phyloP scores from a whole-genome alignment of 768 basidiomycete genomes.

The Leccinum uliginosum region DNA sequence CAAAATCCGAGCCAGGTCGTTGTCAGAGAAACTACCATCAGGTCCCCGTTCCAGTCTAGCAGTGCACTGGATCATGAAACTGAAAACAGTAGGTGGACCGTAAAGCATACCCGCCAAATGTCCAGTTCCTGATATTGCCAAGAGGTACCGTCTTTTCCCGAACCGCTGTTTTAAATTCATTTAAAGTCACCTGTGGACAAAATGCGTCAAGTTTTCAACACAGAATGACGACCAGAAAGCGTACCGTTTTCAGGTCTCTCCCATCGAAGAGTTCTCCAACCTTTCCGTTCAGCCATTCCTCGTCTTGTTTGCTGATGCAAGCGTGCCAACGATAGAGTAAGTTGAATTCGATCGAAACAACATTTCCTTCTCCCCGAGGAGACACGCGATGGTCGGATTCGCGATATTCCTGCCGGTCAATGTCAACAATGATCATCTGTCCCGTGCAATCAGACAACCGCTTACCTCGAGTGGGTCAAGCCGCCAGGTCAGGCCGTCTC shows the following conservation, averaged over 20 bases:
- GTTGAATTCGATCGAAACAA: constrained; percentile 73
- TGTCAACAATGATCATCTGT: background rate
- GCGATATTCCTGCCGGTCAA: constrained; percentile 41
- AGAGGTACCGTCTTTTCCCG: constrained; percentile 9
- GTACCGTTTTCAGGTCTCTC: constrained; percentile 38
- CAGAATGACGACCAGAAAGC: background rate
- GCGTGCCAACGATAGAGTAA: constrained; percentile 62
- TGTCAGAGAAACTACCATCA: constrained; percentile 55
- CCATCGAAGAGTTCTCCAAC: constrained; percentile 44
- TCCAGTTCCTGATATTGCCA: constrained; percentile 42
- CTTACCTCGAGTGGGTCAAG: constrained; percentile 60
- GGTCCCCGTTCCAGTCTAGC: constrained; percentile 47
- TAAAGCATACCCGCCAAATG: constrained; percentile 42
- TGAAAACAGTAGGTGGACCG: background rate
- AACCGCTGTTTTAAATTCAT: constrained; percentile 17
- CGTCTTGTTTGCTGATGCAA: constrained; percentile 50
- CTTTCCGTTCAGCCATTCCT: constrained; percentile 45
- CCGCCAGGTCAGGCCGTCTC: constrained; percentile 62
- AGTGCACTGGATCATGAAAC: background rate
- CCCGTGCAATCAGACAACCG: background rate
- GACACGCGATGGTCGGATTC: constrained; percentile 47
- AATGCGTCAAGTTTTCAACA: background rate
- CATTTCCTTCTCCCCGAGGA: constrained; percentile 70
- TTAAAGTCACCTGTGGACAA: constrained; percentile 16
- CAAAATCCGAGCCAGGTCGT: constrained; percentile 57